Base-by-base conservation (phyloP, 495 filamentous ascomycete genomes). In the Aspergillus bertholletiae region DNA sequence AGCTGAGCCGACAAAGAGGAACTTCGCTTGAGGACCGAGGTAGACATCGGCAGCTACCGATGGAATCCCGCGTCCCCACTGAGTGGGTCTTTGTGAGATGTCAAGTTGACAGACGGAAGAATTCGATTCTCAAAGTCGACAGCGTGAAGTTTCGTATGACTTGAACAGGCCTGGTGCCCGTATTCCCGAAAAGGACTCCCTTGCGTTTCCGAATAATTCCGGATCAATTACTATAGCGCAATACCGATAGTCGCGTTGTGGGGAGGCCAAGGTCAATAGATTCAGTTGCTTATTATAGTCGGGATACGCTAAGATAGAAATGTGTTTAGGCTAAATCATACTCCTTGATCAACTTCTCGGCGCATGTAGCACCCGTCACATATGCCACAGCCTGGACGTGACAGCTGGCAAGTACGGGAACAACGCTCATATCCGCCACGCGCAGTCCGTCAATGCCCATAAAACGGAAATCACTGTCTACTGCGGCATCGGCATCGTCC, bases 361-460 rank as follows among this genome's bases (percentile, higher is more conserved):
- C 66, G 51, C 60, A 65, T 11, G 66, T 67, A 24, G 59, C 59
- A 12, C 66, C 66, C 9, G 69, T 68, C 20, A 67, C 60, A 54
- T 73, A 74, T 7, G 70, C 71, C 11, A 69, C 68, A 12, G 68
- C 67, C 54, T 75, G 72, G 0, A 66, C 71, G 53, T 75, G 74
- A 22, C 68, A 71, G 41, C 71, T 75, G 7, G 69, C 65, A 53
- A 86, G 51, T n/a, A 87, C 60, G 5, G 85, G 86, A 21, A 86
- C 71, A 43, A 85, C 79, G 58, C 83, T 86, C 70, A 84, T 80
- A 71, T 89, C 86, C 3, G 78, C 83, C 5, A 88, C 74, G 9
- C 86, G 76, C 55, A 89, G 64, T 0, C 70, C 68, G 40, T 82
- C 67, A 18, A 86, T 59, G 0, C 84, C 86, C 6, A 73, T 61